Conservation (phyloP, 139 green algal genomes). For the Limnomonas spitsbergensis region DNA sequence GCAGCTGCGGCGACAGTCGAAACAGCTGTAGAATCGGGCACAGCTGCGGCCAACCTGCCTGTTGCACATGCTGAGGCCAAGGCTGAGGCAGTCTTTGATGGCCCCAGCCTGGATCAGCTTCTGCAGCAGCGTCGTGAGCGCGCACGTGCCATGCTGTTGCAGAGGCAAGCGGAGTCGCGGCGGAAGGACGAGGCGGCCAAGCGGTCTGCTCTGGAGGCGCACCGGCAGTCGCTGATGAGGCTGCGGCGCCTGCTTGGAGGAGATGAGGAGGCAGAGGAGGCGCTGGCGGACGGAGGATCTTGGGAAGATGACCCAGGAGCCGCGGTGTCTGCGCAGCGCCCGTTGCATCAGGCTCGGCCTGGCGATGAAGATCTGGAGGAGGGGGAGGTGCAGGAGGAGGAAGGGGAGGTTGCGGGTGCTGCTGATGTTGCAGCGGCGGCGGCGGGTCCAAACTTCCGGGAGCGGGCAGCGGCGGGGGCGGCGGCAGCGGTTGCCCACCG, state of each 20-base stretch:
- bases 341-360: background rate
- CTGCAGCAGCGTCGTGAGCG: slow-evolving; percentile 3
- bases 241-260: background rate
- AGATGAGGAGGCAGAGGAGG: slow-evolving; percentile 11
- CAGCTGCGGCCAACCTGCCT: no score
- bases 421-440: no score
- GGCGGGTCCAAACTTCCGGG: no score
- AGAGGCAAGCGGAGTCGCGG: background rate
- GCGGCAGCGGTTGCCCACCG: no score
- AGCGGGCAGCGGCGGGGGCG: no score
- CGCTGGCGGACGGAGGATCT: background rate
- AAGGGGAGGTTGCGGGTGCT: no score
- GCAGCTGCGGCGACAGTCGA: no score
- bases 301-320: background rate
- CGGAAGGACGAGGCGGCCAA: background rate
- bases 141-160: background rate
- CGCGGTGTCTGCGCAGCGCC: background rate
- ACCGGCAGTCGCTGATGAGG: background rate
- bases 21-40: no score
- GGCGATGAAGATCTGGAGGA: background rate
- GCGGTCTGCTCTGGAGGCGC: background rate
- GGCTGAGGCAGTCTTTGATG: no score
- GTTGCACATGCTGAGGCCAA: no score
- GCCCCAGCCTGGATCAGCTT: no score
- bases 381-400: background rate